phyloP scores from a whole-genome alignment of 2,329 filamentous ascomycete species.

The Neofusicoccum sp. region DNA sequence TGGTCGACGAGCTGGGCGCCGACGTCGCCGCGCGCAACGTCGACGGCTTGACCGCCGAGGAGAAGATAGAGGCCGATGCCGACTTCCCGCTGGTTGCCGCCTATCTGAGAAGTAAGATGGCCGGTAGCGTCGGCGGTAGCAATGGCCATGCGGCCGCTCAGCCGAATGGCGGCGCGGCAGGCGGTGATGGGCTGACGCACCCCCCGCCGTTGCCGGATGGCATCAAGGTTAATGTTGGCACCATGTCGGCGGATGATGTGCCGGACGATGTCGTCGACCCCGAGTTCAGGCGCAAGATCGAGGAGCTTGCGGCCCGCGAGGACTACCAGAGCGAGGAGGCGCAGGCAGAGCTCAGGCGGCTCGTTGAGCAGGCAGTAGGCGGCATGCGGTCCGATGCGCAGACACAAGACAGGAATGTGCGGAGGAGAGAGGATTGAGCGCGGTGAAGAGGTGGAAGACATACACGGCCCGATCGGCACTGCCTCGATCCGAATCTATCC shows the following conservation, averaged over 20 bases:
- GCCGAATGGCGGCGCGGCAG: constrained; percentile 26
- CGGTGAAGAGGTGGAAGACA: neutral
- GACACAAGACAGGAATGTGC: constrained; percentile 15
- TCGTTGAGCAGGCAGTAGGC: constrained; percentile 79
- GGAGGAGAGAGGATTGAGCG: constrained; percentile 20
- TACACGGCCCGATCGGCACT: no score
- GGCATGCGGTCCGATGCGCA: constrained; percentile 54
- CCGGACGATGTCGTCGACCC: constrained; percentile 65
- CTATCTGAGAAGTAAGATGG: constrained; percentile 59
- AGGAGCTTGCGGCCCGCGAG: constrained; percentile 79
- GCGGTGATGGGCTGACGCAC: constrained; percentile 31
- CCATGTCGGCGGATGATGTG: constrained; percentile 61
- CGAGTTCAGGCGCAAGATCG: constrained; percentile 82
- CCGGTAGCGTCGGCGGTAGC: constrained; percentile 27
- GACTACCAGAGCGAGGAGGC: constrained; percentile 83
- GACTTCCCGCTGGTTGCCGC: constrained; percentile 75
- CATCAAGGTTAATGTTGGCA: constrained; percentile 75
- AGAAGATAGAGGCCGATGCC: constrained; percentile 77
- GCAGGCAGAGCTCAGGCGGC: constrained; percentile 74
- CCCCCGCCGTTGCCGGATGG: constrained; percentile 73
- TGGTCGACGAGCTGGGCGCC: constrained; percentile 81
- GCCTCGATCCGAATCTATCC: no score
- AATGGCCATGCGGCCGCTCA: constrained; percentile 27
- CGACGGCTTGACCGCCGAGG: constrained; percentile 77
- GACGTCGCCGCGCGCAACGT: constrained; percentile 67